Evolutionary conservation across 2,329 filamentous ascomycete genomes (phyloP).

Genomic region (Verruconis gallopava): DNA sequence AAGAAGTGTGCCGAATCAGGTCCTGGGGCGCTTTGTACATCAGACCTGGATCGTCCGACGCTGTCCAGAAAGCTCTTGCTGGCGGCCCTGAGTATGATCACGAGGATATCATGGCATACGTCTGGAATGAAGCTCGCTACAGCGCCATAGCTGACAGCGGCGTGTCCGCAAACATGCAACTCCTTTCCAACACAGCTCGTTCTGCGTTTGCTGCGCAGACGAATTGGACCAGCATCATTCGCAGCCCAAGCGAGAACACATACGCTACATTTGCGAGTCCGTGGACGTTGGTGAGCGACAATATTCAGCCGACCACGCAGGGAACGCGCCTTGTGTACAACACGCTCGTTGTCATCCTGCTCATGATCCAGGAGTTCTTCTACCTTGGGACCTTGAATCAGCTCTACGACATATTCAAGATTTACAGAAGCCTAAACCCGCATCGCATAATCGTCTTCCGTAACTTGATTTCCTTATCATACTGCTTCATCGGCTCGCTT

Average conservation of each 20-base stretch:
- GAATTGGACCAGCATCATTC: conserved; percentile 19
- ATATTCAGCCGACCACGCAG: conserved; percentile 30
- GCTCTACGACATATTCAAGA: conserved; percentile 25
- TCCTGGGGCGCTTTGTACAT: conserved; percentile 21
- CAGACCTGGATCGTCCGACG: conserved; percentile 24
- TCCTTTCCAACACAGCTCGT: conserved; percentile 22
- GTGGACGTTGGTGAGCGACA: conserved; percentile 22
- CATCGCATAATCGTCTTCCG: conserved; percentile 21
- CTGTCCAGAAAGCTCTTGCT: conserved; percentile 24
- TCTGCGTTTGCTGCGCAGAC: conserved; percentile 21
- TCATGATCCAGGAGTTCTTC: conserved; percentile 38
- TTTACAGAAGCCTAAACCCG: conserved; percentile 21
- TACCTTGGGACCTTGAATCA: conserved; percentile 34
- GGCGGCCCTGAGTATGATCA: conserved; percentile 26
- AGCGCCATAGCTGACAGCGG: conserved; percentile 24
- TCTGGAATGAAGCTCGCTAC: conserved; percentile 36
- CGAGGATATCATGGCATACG: conserved; percentile 24
- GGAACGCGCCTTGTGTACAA: conserved; percentile 33
- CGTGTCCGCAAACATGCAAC: conserved; percentile 21
- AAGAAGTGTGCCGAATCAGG: conserved; percentile 16
- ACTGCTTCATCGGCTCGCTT: conserved; percentile 29
- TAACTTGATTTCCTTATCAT: conserved; percentile 22
- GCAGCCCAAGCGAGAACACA: conserved; percentile 16
- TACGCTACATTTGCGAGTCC: conserved; percentile 23
- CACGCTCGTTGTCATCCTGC: conserved; percentile 31